Evolutionary conservation across 352 stramenopile species (phyloP), one percentile per base, ranked within the genome.

Genomic region (Phytophthora ohioensis): DNA sequence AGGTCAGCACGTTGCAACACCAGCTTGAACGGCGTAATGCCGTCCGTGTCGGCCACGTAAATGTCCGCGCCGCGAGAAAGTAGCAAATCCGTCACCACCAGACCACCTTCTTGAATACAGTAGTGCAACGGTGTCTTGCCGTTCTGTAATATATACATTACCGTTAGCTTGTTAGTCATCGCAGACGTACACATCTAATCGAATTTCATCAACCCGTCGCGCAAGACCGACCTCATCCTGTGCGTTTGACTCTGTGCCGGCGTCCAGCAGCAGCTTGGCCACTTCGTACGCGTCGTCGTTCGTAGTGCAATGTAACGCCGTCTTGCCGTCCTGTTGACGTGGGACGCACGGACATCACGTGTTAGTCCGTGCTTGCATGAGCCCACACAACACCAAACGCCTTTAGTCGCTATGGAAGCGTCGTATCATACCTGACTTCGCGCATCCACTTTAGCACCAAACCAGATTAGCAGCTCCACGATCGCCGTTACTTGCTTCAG

Each of bases 71-170:
- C 57, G 10, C 27, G 35, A 2, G 48, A 64, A 6, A 81, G 48
- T 9, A 81, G 38, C 8, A 81, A n/a, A 27, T 78, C 43, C 8
- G 66, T 76, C 13, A 73, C 70, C 1, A 76, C 38, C 5, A 81
- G 52, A 0, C 66, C 62, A 31, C 35, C 47, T 69, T 72, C 74
- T 32, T 76, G 51, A 0, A 81, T 31, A 9, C 70, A 73, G 21
- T 73, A 75, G 11, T 76, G 66, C 9, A 81, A 62, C 38, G 74
- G 53, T 3, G 74, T 69, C 43, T 65, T 75, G 4, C 70, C 70
- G 5, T 43, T 64, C 73, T 78, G 21, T 27, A 27, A 27, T 27
- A 27, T 27, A 27, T 27, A 27, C 21, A 2, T 27, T 27, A 2
- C 21, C 21, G 21, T 27, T 27, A 27, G 21, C 21, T 27, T 27